A percentile compares a stretch with the other conserved stretches of the same genome.
phyloP scores from a whole-genome alignment of 2,329 filamentous ascomycete species.

The Rhinocladiella similis region DNA sequence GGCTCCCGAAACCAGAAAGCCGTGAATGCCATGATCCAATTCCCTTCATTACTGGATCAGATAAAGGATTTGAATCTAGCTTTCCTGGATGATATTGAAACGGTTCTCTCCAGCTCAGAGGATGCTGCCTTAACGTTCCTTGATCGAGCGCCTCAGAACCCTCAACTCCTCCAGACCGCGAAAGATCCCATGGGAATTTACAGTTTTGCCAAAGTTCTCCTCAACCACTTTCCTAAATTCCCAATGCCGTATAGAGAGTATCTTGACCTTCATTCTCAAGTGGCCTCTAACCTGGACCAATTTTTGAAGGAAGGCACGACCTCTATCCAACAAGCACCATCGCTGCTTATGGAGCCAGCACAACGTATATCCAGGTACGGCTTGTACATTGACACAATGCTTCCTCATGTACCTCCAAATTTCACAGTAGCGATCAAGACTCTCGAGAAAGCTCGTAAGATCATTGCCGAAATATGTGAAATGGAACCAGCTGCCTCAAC shows the following conservation, averaged over 20 bases:
- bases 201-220: conserved; percentile 74
- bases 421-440: conserved; percentile 43
- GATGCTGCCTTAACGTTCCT: conserved; percentile 70
- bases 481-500: conserved; percentile 69
- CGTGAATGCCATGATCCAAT: conserved; percentile 43
- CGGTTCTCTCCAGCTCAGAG: conserved; percentile 79
- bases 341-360: conserved; percentile 91
- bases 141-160: conserved; percentile 39
- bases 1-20: conserved; percentile 27
- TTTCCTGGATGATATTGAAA: conserved; percentile 75
- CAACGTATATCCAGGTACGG: conserved; percentile 93
- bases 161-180: conserved; percentile 49
- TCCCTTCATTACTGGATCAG: conserved; percentile 75
- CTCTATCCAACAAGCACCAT: conserved; percentile 84
- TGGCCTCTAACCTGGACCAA: conserved; percentile 75
- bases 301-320: conserved; percentile 71
- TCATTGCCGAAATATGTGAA: conserved; percentile 94
- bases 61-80: conserved; percentile 80
- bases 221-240: conserved; percentile 93
- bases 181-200: conserved; percentile 77
- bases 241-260: conserved; percentile 90
- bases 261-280: conserved; percentile 84
- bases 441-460: conserved; percentile 85
- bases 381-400: conserved; percentile 91
- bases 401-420: conserved; percentile 27